Base-by-base conservation (phyloP, 1,139 yeast species). In the Geotrichum klebahnii region DNA sequence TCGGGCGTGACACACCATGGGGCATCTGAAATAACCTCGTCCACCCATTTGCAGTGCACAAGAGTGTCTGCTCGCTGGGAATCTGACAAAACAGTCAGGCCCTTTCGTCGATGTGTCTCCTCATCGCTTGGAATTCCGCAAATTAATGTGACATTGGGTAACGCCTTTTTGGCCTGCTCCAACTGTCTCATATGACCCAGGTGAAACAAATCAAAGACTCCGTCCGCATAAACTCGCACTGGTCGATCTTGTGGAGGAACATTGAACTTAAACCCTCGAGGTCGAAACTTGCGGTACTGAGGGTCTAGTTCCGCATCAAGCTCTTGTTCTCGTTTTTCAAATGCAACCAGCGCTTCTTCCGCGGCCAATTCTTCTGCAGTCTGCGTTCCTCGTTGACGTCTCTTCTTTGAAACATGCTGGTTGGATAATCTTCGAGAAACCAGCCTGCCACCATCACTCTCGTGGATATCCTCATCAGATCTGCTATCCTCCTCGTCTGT, bases 1-100 rank as follows among this genome's bases (percentile, higher is more conserved):
- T 84, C 89, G 47, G 89, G 79, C 2, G 92, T 85, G 28, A 92
- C 92, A 61, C 85, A 79, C 98, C 98, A 92, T 9, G 98, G 98
- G 1, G 97, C 96, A 66, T 86, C 75, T 24, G 92, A 89, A 48
- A 92, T 76, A 20, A 92, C 97, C 66, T 92, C 97, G 66, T 92
- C 97, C 22, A 92, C 98, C 98, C 98, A 92, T 62, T 75, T 80
- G 67, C 98, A 92, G 68, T 92, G 98, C 55, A 76, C 75, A 55
- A 92, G 73, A 4, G 96, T 85, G 57, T 92, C 98, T 60, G 84
- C 81, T 55, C 98, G 78, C 67, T 92, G 97, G 57, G 78, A 72
- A 65, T 89, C 98, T 2, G 86, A 78, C 53, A 92, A 73, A 5
- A 92, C 98, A 0, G 98, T 92, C 57, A 92, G 72, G 1, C 98